phyloP scores from a whole-genome alignment of 257 asterid species.

The Jacaranda mimosifolia region DNA sequence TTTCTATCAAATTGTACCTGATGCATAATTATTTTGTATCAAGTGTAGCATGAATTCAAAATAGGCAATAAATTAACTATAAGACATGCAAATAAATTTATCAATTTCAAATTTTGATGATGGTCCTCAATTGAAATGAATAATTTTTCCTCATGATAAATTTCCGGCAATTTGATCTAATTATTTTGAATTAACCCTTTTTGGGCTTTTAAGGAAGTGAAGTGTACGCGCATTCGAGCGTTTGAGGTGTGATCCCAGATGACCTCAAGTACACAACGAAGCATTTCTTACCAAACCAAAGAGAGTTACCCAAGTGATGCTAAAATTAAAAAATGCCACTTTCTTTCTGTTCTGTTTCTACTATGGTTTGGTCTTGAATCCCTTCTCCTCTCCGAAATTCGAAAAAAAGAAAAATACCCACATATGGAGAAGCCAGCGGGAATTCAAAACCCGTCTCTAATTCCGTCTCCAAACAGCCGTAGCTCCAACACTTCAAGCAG shows the following conservation, averaged over 20 bases:
- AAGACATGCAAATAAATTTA: too few species aligned
- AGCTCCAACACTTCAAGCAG: constrained; percentile 49
- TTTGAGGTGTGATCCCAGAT: not conserved
- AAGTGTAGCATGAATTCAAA: too few species aligned
- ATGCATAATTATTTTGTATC: too few species aligned
- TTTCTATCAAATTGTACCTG: too few species aligned
- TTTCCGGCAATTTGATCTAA: too few species aligned
- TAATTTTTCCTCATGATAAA: too few species aligned
- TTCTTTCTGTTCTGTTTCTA: not conserved
- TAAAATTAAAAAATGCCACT: constrained; percentile 35
- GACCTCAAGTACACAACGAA: constrained; percentile 36
- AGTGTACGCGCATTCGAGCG: not conserved
- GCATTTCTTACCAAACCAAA: constrained; percentile 63
- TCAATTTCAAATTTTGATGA: too few species aligned
- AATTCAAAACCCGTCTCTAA: constrained; percentile 38
- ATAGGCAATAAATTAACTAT: too few species aligned
- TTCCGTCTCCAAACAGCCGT: constrained; percentile 41
- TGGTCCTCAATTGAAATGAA: too few species aligned
- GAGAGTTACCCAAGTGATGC: constrained; percentile 47
- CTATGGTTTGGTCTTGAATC: not conserved
- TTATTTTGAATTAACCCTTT: too few species aligned
- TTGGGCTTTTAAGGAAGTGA: not conserved
- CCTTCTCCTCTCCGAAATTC: constrained; percentile 22
- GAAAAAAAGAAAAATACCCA: constrained; percentile 34
- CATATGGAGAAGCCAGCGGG: constrained; percentile 58